Evolutionary conservation across 371 early-diverging fungal species (phyloP).

Genomic region (Nematocida sp.): DNA sequence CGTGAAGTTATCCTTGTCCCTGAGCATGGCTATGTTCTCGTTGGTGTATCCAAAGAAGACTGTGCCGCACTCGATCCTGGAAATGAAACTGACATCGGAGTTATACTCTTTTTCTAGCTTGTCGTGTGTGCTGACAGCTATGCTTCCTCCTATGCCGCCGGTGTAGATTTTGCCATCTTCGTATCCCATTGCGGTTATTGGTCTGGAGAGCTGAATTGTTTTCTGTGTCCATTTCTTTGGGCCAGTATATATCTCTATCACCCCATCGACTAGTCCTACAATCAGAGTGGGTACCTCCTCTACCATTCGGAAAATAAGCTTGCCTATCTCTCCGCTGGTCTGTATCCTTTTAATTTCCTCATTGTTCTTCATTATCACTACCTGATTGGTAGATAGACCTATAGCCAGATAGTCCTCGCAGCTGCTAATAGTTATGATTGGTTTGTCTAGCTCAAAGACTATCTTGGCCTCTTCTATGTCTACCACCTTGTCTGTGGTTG

Average conservation of each 20-base stretch:
- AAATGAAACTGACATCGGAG: constrained; percentile 44
- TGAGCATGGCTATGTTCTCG: constrained; percentile 18
- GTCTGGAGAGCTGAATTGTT: neutral
- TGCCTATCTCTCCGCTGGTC: constrained; percentile 28
- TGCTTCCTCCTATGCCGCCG: constrained; percentile 28
- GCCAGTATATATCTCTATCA: constrained; percentile 26
- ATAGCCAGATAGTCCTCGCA: constrained; percentile 29
- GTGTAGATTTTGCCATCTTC: constrained; percentile 29
- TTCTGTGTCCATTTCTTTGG: neutral
- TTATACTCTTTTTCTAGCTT: constrained; percentile 30
- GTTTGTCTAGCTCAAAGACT: constrained; percentile 25
- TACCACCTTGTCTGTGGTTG: constrained; percentile 47
- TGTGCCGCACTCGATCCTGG: constrained; percentile 42
- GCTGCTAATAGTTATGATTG: constrained; percentile 20
- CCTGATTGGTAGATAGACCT: constrained; percentile 21
- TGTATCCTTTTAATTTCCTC: constrained; percentile 24
- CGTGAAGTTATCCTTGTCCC: constrained; percentile 39
- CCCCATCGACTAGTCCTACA: constrained; percentile 14
- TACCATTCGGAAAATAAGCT: constrained; percentile 1
- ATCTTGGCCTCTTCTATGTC: constrained; percentile 21
- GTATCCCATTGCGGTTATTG: constrained; percentile 43
- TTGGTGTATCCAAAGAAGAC: constrained; percentile 45
- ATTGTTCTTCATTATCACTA: constrained; percentile 22
- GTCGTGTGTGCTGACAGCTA: constrained; percentile 10
- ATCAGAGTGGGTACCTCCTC: constrained; percentile 11